Percentiles rank a stretch among this genome's conserved stretches.
These are phyloP conservation scores for Claviceps pazoutovae DNA, from an alignment of 2,329 filamentous ascomycete genomes.

Conservation along the genomic window DNA sequence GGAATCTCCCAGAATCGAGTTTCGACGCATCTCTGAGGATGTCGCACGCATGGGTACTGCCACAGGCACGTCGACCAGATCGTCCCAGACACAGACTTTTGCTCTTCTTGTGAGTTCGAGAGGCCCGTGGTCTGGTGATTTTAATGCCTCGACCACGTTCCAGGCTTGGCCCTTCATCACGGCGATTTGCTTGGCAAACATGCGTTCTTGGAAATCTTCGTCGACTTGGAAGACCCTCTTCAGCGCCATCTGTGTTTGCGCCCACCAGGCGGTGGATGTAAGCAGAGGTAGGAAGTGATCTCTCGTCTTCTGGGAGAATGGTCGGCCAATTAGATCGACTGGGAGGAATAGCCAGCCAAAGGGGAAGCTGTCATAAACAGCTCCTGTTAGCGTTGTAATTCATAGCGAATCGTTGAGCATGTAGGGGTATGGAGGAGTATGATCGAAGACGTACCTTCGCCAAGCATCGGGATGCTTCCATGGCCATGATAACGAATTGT, in stretches of 20 bases:
- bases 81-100: slow-evolving; percentile 94
- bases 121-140: slow-evolving; percentile 81
- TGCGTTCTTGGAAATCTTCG: slow-evolving; percentile 91
- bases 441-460: slow-evolving; percentile 31
- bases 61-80: slow-evolving; percentile 88
- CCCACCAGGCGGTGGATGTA: slow-evolving; percentile 95
- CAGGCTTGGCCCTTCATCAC: slow-evolving; percentile 99
- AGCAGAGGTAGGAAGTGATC: slow-evolving; percentile 92
- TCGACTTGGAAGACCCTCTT: slow-evolving; percentile 83
- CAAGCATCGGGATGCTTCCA: slow-evolving; percentile 97
- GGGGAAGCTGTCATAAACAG: slow-evolving; percentile 55
- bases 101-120: slow-evolving; percentile 82
- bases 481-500: slow-evolving; percentile 95
- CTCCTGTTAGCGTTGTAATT: slow-evolving; percentile 11
- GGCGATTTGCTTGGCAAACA: slow-evolving; percentile 96
- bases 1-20: slow-evolving; percentile 32
- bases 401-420: neutral
- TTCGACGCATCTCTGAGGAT: slow-evolving; percentile 69
- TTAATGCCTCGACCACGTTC: slow-evolving; percentile 97
- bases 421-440: neutral
- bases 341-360: slow-evolving; percentile 98
- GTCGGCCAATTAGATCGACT: slow-evolving; percentile 87
- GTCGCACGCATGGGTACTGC: slow-evolving; percentile 79
- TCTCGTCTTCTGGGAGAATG: slow-evolving; percentile 85
- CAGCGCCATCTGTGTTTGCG: slow-evolving; percentile 76